Evolutionary conservation across 169 alveolate species (phyloP).

Genomic region (Besnoitia besnoiti): DNA sequence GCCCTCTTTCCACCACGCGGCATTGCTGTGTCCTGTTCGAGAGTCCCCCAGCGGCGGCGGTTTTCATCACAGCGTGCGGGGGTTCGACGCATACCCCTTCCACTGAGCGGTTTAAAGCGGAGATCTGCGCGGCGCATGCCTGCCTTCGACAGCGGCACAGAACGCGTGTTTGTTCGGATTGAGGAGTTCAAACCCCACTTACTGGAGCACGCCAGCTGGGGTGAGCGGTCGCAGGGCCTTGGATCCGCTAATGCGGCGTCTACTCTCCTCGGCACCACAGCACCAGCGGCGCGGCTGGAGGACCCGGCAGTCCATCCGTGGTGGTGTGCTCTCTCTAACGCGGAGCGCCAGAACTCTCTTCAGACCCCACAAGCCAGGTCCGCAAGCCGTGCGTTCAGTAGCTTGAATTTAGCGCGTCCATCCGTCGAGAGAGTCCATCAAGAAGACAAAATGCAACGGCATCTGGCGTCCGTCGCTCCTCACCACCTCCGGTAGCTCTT

Average conservation of each 20-base stretch:
- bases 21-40: constrained; percentile 52
- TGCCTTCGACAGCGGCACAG: constrained; percentile 55
- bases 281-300: too few relatives aligned
- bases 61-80: constrained; percentile 42
- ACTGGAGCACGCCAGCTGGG: neutral
- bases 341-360: neutral
- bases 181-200: constrained; percentile 49
- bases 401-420: neutral
- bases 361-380: neutral
- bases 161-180: constrained; percentile 59
- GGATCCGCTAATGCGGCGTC: neutral
- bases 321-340: too few relatives aligned
- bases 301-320: too few relatives aligned
- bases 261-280: neutral
- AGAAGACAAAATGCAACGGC: neutral
- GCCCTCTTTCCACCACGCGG: constrained; percentile 64
- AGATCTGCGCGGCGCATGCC: constrained; percentile 58
- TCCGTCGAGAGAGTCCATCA: neutral
- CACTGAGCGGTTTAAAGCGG: constrained; percentile 54
- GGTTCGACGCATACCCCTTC: constrained; percentile 55
- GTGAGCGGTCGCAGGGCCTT: neutral
- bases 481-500: neutral
- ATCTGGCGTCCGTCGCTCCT: too few relatives aligned
- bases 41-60: constrained; percentile 44
- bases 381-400: neutral